These are phyloP conservation scores for Capsicum rhomboideum DNA, from an alignment of 257 asterid genomes.

Conservation along the genomic window DNA sequence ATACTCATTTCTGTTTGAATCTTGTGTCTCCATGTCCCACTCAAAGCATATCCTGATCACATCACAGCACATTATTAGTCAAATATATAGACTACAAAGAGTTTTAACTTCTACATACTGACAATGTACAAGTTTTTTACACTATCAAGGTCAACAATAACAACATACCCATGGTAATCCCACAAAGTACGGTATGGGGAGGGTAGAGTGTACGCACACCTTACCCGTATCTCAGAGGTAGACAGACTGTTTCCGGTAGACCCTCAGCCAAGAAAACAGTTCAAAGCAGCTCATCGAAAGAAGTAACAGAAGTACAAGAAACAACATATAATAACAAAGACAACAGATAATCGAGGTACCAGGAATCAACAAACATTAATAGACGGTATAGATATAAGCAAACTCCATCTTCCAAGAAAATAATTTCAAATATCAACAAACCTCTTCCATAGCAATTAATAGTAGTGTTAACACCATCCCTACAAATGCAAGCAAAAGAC, in stretches of 20 bases:
- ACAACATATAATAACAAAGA: neutral
- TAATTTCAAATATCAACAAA: neutral
- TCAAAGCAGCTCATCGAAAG: neutral
- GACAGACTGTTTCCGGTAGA: neutral
- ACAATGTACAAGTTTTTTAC: neutral
- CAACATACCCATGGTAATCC: no score
- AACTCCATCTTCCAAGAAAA: neutral
- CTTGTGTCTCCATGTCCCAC: constrained; percentile 34
- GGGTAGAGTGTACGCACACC: no score
- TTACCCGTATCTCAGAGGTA: no score
- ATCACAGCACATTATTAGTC: constrained; percentile 17
- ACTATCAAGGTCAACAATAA: neutral
- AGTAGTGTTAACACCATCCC: constrained; percentile 46
- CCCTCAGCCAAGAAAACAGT: neutral
- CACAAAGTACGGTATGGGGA: no score
- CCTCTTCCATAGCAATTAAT: constrained; percentile 68
- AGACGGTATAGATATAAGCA: neutral
- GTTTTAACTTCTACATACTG: neutral
- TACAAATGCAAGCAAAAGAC: constrained; percentile 51
- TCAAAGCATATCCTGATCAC: constrained; percentile 43
- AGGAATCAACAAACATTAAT: neutral
- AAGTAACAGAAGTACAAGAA: neutral
- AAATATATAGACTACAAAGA: neutral
- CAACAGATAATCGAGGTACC: neutral
- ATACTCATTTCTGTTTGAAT: constrained; percentile 37